These are phyloP conservation scores for Zostera marina DNA, from an alignment of 116 monocot species.

Conservation along the genomic window DNA sequence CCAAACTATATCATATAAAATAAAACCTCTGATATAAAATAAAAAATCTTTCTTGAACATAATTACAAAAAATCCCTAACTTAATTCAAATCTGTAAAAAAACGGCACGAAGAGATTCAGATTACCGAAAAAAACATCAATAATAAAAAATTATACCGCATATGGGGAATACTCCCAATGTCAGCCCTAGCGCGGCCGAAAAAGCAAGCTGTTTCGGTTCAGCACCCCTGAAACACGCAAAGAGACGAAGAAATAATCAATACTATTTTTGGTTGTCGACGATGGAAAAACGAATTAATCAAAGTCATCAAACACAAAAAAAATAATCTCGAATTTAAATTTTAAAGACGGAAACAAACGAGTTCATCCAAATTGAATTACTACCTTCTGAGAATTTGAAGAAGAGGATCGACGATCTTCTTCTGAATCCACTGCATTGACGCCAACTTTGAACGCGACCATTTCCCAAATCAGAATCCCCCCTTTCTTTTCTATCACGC, in stretches of 20 bases:
- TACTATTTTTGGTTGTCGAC: background rate
- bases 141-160: constrained; percentile 33
- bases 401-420: constrained; percentile 49
- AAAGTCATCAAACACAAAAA: too few relatives aligned
- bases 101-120: background rate
- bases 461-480: too few relatives aligned
- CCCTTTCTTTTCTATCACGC: too few relatives aligned
- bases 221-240: constrained; percentile 33
- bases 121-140: background rate
- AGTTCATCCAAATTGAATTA: too few relatives aligned
- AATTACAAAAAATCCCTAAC: too few relatives aligned
- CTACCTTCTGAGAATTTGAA: constrained; percentile 51
- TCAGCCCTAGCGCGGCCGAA: constrained; percentile 70
- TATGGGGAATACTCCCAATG: constrained; percentile 76
- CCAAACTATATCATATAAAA: too few relatives aligned
- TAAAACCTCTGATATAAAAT: too few relatives aligned
- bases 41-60: too few relatives aligned
- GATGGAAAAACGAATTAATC: background rate
- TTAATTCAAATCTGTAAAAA: too few relatives aligned
- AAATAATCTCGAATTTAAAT: background rate
- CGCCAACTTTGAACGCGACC: too few relatives aligned
- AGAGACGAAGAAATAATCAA: constrained; percentile 4
- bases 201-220: constrained; percentile 81
- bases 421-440: constrained; percentile 26
- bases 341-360: background rate